Evolutionary conservation across 805 yeast species (phyloP), one percentile per base, ranked within the genome.

Genomic region (Candida taoyuanica): DNA sequence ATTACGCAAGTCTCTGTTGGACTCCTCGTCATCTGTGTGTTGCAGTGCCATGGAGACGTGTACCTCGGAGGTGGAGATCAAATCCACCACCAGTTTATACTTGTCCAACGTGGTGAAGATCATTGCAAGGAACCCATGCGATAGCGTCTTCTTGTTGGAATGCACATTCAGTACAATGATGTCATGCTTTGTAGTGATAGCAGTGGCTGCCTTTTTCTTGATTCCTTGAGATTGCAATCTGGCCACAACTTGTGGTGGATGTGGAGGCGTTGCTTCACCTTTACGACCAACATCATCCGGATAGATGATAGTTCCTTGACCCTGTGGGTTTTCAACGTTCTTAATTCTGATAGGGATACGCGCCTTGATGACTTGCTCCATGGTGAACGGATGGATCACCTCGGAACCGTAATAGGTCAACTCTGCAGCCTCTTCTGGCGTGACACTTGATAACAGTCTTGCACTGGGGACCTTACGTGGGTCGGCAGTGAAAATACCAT

Each of bases 371-470:
- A 91, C 98, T 67, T 93, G 98, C 66, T 91, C 98, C 98, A 93
- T 93, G 17, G 98, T 93, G 70, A 93, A 89, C 3, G 98, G 98
- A 58, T 93, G 98, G 52, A 93, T 93, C 49, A 93, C 98, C 65
- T 93, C 98, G 3, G 94, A 82, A 31, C 98, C 98, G 58, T 93
- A 93, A 64, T 93, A 93, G 1, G 98, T 93, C 61, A 93, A 75
- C 67, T 93, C 98, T 0, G 98, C 93, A 5, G 98, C 98, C 67
- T 93, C 98, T 58, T 93, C 98, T 4, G 98, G 98, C 0, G 98
- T 93, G 46, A 93, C 96, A 37, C 87, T 77, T 41, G 78, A 76
- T 47, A 93, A 70, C 36, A 91, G 68, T 51, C 95, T 73, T 4
- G 98, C 98, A 39, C 77, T 78, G 26, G 88, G 82, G 20, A 93